Evolutionary conservation across 176 grass and related monocot genomes (phyloP).

Genomic region (Phoenix dactylifera): DNA sequence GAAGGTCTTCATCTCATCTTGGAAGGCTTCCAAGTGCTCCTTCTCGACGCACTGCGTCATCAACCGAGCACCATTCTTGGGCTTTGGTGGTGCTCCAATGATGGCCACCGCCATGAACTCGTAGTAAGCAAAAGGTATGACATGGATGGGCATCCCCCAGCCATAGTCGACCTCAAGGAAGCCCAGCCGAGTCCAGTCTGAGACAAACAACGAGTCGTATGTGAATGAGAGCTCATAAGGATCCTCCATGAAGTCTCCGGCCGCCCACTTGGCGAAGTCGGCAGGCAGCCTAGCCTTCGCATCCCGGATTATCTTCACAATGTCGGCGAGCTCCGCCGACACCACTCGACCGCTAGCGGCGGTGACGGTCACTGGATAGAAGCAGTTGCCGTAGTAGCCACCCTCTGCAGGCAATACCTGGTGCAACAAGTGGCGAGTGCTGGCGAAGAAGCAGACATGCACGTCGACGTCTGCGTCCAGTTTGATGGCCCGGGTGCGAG

Average conservation of each 20-base stretch:
- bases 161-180: conserved; percentile 81
- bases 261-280: conserved; percentile 61
- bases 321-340: conserved; percentile 25
- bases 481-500: conserved; percentile 49
- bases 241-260: conserved; percentile 41
- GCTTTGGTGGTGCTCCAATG: conserved; percentile 55
- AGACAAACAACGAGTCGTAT: conserved; percentile 68
- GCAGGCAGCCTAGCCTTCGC: conserved; percentile 42
- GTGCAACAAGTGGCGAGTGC: conserved; percentile 59
- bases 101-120: conserved; percentile 76
- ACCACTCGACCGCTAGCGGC: conserved; percentile 18
- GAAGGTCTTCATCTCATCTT: conserved; percentile 39
- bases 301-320: conserved; percentile 53
- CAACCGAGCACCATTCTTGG: conserved; percentile 41
- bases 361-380: conserved; percentile 62
- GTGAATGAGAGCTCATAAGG: conserved; percentile 59
- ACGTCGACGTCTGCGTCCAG: conserved; percentile 20
- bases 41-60: conserved; percentile 93
- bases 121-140: conserved; percentile 60
- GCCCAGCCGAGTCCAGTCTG: conserved; percentile 69
- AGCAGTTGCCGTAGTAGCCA: conserved; percentile 95
- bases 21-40: conserved; percentile 51
- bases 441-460: conserved; percentile 80
- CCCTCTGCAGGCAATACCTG: background rate
- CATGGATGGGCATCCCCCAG: conserved; percentile 52